Conservation (phyloP, 2,329 filamentous ascomycete species). For the Aspergillus intermedius region DNA sequence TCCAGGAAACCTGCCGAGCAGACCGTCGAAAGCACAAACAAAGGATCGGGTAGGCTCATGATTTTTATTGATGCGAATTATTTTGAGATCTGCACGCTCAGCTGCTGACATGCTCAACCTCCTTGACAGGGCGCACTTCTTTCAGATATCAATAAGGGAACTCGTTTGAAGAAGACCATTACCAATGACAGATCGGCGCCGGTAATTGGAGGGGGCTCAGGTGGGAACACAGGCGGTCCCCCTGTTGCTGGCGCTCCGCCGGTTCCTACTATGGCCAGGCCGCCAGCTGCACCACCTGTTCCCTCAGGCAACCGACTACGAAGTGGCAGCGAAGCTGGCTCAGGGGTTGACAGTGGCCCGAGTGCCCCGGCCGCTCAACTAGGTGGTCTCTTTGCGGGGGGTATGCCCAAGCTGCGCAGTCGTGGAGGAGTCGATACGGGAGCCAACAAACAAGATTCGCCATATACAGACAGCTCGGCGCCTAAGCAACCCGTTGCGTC, state of each 20-base stretch:
- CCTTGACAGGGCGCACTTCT: slow-evolving; percentile 69
- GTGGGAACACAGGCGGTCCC: slow-evolving; percentile 62
- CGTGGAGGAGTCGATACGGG: slow-evolving; percentile 74
- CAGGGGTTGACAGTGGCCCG: slow-evolving; percentile 39
- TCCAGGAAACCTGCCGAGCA: slow-evolving; percentile 45
- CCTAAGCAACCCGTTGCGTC: slow-evolving; percentile 48
- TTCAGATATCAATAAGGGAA: slow-evolving; percentile 79
- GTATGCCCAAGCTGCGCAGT: slow-evolving; percentile 93
- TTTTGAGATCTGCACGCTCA: neutral
- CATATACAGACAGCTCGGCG: slow-evolving; percentile 71
- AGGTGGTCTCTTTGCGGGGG: slow-evolving; percentile 81
- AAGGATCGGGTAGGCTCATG: slow-evolving; percentile 58
- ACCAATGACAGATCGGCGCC: slow-evolving; percentile 92
- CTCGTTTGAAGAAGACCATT: slow-evolving; percentile 71
- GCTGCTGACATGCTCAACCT: neutral
- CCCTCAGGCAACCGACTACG: slow-evolving; percentile 57
- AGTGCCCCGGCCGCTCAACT: slow-evolving; percentile 62
- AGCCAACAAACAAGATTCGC: slow-evolving; percentile 57
- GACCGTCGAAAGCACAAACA: slow-evolving; percentile 50
- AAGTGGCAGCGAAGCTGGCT: slow-evolving; percentile 68
- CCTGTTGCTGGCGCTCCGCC: slow-evolving; percentile 57
- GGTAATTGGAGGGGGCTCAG: slow-evolving; percentile 52
- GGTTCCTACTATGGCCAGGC: slow-evolving; percentile 19
- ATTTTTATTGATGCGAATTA: neutral
- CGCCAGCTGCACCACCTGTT: slow-evolving; percentile 51